Evolutionary conservation across 371 early-diverging fungal genomes (phyloP), one percentile per base, ranked within the genome.

Genomic region (Lichtheimia corymbifera): DNA sequence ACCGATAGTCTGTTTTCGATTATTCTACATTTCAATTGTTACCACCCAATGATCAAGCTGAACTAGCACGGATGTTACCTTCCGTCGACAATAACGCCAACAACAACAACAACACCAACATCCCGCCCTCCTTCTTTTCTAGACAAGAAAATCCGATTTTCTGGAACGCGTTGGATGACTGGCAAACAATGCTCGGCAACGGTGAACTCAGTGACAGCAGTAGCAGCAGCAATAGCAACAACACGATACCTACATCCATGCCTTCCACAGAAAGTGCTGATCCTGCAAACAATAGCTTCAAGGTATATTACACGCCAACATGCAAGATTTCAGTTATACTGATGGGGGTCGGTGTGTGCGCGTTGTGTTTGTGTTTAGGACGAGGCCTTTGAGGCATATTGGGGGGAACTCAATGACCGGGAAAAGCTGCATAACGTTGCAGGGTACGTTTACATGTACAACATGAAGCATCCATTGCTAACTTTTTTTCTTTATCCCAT

Each of bases 341-440:
- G 35, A 35, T 35, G 35, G 35, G 35, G 35, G 35, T 35, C 35
- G 35, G 35, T 35, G 35, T 35, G 35, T 35, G 35, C 35, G 35
- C 35, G 35, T 25, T 40, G 54, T 28, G 28, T 54, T 18, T 40
- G 30, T 18, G 17, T 22, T 24, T 44, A 79, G 72, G 76, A 79
- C 18, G 72, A 72, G 28, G 67, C 57, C 4, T 72, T 70, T 50
- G 80, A 80, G 25, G 62, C 72, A 40, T 73, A 72, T 42, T 75
- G 73, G 72, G 73, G 75, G 15, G 80, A 79, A 53, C 27, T 68
- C 17, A 65, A 62, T 50, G 77, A 75, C 62, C 67, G 72, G 63
- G 81, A 80, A 43, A 80, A 72, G 53, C 62, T 70, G 44, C 70
- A 75, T 62, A 76, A 77, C 61, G 77, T 80, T 28, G 81, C 81